Evolutionary conservation across 2,329 filamentous ascomycete genomes (phyloP).

Genomic region (Metarhizium robertsii): DNA sequence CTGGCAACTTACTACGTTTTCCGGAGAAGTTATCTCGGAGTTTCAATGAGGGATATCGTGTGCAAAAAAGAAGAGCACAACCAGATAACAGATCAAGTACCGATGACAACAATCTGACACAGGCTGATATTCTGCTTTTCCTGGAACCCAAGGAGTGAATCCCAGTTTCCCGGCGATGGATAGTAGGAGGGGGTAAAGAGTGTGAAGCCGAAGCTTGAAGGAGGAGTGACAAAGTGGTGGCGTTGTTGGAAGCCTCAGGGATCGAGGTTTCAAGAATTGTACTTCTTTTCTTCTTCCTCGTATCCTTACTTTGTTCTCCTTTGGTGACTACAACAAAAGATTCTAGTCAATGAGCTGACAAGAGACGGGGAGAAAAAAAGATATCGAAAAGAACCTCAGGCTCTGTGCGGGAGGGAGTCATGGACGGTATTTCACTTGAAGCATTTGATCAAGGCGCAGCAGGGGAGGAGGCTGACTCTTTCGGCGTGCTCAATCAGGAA

Average conservation of each 20-base stretch:
- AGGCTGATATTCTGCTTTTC: not conserved
- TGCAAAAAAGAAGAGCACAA: not conserved
- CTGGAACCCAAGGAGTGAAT: not conserved
- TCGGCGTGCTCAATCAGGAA: slow-evolving; percentile 33
- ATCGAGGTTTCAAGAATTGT: not conserved
- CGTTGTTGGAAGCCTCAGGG: not conserved
- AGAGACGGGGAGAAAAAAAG: slow-evolving; percentile 7
- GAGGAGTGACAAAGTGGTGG: not conserved
- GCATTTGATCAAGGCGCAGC: slow-evolving; percentile 20
- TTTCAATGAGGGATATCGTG: not conserved
- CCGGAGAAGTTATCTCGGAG: not conserved
- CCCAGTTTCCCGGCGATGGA: not conserved
- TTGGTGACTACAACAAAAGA: not conserved
- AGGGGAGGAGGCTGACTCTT: slow-evolving; percentile 27
- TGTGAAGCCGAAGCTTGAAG: slow-evolving; percentile 5
- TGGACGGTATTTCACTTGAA: slow-evolving; percentile 24
- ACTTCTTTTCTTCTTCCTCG: not conserved
- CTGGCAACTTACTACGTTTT: not conserved
- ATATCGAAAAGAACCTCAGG: slow-evolving; percentile 20
- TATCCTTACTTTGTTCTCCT: not conserved
- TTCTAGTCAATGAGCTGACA: slow-evolving; percentile 2
- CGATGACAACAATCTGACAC: not conserved
- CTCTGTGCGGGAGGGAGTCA: slow-evolving; percentile 22
- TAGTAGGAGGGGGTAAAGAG: not conserved
- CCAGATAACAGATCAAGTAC: not conserved